phyloP scores from a whole-genome alignment of 139 green algal species.

The Haematococcus sp. region DNA sequence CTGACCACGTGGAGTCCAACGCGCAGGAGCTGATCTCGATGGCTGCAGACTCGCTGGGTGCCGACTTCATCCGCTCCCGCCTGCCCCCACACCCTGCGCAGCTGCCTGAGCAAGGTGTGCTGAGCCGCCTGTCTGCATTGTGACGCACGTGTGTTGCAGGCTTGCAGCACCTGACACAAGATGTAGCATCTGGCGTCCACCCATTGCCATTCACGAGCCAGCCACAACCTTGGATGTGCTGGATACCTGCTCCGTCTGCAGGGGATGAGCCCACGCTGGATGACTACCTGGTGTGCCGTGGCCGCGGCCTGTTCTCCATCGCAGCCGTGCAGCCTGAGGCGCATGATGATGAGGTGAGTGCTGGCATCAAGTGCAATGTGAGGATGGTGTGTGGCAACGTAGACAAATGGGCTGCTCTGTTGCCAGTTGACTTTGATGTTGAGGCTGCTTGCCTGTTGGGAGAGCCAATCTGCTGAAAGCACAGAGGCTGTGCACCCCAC shows the following conservation, averaged over 20 bases:
- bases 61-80: slow-evolving; percentile 38
- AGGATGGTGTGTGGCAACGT: background rate
- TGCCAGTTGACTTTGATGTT: no score
- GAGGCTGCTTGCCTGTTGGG: no score
- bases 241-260: no score
- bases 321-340: background rate
- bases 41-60: slow-evolving; percentile 22
- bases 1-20: slow-evolving; percentile 41
- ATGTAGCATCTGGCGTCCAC: no score
- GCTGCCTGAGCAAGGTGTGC: slow-evolving; percentile 22
- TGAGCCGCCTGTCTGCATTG: no score
- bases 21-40: slow-evolving; percentile 4
- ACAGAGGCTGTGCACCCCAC: no score
- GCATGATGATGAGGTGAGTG: no score
- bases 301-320: slow-evolving; percentile 7
- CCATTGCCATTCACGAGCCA: no score
- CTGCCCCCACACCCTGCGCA: slow-evolving; percentile 46
- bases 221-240: no score
- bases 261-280: slow-evolving; percentile 5
- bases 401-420: background rate
- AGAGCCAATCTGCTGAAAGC: no score
- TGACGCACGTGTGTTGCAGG: no score
- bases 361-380: background rate
- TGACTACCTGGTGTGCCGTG: background rate
- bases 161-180: no score